Base-by-base conservation (phyloP, 2,329 filamentous ascomycete species). In the Capronia epimyces region DNA sequence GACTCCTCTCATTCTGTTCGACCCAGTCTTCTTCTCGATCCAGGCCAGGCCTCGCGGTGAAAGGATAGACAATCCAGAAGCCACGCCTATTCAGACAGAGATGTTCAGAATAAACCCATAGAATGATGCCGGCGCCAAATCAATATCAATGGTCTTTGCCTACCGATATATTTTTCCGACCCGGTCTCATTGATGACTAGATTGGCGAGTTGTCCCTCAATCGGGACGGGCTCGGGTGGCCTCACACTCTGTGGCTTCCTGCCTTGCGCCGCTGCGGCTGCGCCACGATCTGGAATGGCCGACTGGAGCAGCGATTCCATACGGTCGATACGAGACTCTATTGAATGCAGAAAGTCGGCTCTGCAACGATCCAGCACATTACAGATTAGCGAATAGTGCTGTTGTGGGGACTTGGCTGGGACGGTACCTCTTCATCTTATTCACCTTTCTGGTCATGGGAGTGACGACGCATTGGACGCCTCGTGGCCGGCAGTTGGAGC, bases 261-360 rank as follows among this genome's bases (percentile, higher is more conserved):
- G 21, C 13, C 41, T 15, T 18, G 8, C 15, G 18, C 16, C 6
- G 40, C 16, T n/a, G 40, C 10, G 8, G 9, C 24, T 27, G 25
- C 25, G n/a, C n/a, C n/a, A n/a, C 13, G 18, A 15, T 16, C n/a
- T n/a, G 47, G 12, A 16, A 39, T 34, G 29, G 27, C 25, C 10
- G 41, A 44, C 15, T 45, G 21, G 20, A 53, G 41, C 6, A 53
- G 50, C 22, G 50, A 41, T 44, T 53, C 50, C 50, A 53, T 53
- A 4, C 50, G 45, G 15, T 49, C 20, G 29, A 53, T 53, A 9
- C 50, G 46, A 31, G 44, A 45, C 31, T 53, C 50, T 21, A 53
- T 53, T 2, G 50, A 53, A 36, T 53, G 34, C 34, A 53, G 50
- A 22, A 53, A 53, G 10, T 46, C 29, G 21, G 50, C 50, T 48